Base-by-base conservation (phyloP, 768 basidiomycete species). In the Exidia glandulosa region DNA sequence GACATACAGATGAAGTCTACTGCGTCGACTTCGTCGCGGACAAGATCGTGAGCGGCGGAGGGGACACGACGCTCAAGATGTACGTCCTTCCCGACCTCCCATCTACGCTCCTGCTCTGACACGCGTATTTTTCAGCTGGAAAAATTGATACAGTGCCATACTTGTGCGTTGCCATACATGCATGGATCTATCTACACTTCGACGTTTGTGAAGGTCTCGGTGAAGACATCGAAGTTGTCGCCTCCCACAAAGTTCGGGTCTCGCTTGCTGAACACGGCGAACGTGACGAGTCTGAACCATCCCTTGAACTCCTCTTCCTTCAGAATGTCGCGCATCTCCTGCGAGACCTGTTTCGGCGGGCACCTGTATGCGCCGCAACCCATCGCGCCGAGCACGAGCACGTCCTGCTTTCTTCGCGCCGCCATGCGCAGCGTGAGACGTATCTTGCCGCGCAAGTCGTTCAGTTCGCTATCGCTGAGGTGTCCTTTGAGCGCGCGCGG, bases 1-100 rank as follows among this genome's bases (percentile, higher is more conserved):
- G 95, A 23, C 95, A 99, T 70, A 90, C 88, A 1, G 95, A 99
- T 65, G 95, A 99, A 71, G 94, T 99, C 34, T 98, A 97, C 74
- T 97, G 95, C 67, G 95, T 99, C 16, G 95, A 98, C 72, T 99
- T 96, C 69, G 94, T 99, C 1, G 94, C 94, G 1, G 95, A 99
- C 75, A 99, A 99, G 71, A 82, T 97, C n/a, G 93, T 96, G 64
- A 95, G 92, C 68, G 95, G 94, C n/a, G 95, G 95, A 5, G 19
- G 41, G 6, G 41, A 45, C 19, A 45, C 41, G 0, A 45, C 41
- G 0, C 19, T 45, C 19, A 45, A 45, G 16, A 45, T 45, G 41
- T 45, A 23, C 9, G 41, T 45, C 19, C 41, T 45, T 19, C 12
- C n/a, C n/a, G n/a, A n/a, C n/a, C 23, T 45, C 19, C 7, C 7